A percentile compares a stretch with the other conserved stretches of the same genome.
These are phyloP conservation scores for Aureobasidium sp. DNA, from an alignment of 2,329 filamentous ascomycete genomes.

Conservation along the genomic window DNA sequence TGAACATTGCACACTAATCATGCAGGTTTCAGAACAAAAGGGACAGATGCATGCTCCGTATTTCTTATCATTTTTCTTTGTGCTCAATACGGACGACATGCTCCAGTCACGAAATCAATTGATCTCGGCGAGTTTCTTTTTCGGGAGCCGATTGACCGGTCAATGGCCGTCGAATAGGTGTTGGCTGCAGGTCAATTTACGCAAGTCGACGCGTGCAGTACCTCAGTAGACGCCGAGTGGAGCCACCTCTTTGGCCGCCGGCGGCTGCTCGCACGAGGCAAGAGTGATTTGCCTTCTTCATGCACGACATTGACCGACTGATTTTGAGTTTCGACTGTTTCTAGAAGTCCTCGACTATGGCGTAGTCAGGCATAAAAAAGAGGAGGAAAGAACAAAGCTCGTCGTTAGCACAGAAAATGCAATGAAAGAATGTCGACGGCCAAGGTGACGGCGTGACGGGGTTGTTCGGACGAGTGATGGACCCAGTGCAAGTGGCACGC, in stretches of 20 bases:
- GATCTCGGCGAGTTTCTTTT: background rate
- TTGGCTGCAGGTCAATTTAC: background rate
- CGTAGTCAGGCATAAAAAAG: background rate
- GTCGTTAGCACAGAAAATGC: background rate
- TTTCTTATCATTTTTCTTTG: background rate
- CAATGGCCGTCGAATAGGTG: background rate
- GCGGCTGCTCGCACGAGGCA: constrained; percentile 1
- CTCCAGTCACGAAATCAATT: background rate
- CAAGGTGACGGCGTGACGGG: background rate
- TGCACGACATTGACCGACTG: constrained; percentile 3
- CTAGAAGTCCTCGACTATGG: background rate
- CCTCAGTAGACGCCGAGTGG: background rate
- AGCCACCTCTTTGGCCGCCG: background rate
- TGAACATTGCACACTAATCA: background rate
- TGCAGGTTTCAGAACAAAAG: background rate
- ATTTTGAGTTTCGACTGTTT: constrained; percentile 6
- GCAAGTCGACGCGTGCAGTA: constrained; percentile 1
- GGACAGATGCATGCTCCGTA: background rate
- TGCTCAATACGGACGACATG: no score
- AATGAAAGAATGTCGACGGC: background rate
- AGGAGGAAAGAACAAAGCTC: background rate
- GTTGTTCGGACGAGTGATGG: background rate
- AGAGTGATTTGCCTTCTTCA: background rate
- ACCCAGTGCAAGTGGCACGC: background rate
- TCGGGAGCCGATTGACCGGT: background rate